A percentile compares a stretch with the other conserved stretches of the same genome.
Conservation (phyloP, 441 rosid species). For the Populus hybrid region DNA sequence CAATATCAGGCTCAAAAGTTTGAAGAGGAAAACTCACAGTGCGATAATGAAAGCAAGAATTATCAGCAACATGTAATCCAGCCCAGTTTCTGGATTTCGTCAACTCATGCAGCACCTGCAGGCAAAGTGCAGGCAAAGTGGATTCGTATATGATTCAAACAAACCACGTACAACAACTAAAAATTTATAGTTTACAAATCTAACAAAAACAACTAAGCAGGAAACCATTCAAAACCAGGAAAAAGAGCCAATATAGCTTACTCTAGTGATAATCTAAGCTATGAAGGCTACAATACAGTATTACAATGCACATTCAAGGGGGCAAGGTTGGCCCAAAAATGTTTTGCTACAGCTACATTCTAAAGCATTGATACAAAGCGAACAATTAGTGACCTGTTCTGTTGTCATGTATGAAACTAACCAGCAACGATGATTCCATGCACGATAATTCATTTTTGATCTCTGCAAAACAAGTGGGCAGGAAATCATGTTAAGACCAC, state of each 20-base stretch:
- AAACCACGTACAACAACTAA: constrained; percentile 16
- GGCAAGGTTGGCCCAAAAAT: neutral
- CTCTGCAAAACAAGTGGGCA: constrained; percentile 42
- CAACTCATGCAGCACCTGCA: constrained; percentile 71
- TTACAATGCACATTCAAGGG: neutral
- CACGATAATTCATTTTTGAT: constrained; percentile 94
- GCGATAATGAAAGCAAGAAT: constrained; percentile 90
- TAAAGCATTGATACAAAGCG: constrained; percentile 4
- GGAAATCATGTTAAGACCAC: neutral
- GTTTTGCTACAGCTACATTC: neutral
- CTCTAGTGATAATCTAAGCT: constrained; percentile 2
- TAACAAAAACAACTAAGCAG: neutral
- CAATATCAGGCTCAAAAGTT: constrained; percentile 8
- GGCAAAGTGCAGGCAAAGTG: constrained; percentile 32
- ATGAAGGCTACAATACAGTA: neutral
- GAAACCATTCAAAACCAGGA: constrained; percentile 8
- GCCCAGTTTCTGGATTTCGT: constrained; percentile 74
- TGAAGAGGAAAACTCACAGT: constrained; percentile 45
- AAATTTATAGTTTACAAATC: neutral
- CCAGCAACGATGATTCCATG: constrained; percentile 99
- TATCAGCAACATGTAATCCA: constrained; percentile 75
- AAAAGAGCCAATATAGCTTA: constrained; percentile 16
- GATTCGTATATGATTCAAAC: neutral
- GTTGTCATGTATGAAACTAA: constrained; percentile 73
- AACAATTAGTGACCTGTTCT: constrained; percentile 53